A percentile compares a stretch with the other conserved stretches of the same genome.
Conservation (phyloP, 352 stramenopile species). For the Globisporangium barbulae region DNA sequence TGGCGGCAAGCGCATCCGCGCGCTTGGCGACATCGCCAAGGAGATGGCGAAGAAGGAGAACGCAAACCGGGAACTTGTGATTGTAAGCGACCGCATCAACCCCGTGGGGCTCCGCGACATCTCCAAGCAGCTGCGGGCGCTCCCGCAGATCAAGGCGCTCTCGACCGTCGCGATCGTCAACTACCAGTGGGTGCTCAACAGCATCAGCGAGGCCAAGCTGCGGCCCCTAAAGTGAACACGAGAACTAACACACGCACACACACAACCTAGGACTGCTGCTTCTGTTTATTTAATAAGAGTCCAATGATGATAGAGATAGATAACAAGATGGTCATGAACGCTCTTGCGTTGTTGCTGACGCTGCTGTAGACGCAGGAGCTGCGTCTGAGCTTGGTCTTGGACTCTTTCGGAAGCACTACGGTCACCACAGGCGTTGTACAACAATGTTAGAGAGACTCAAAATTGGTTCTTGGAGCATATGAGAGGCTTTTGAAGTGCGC, state of each 20-base stretch:
- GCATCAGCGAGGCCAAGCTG: conserved; percentile 77
- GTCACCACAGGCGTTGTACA: background rate
- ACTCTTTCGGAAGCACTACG: conserved; percentile 26
- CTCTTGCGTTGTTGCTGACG: background rate
- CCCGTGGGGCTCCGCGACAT: conserved; percentile 43
- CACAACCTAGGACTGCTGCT: background rate
- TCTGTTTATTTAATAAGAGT: conserved; percentile 17
- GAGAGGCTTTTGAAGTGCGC: background rate
- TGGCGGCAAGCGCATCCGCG: conserved; percentile 48
- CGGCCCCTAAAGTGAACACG: conserved; percentile 26
- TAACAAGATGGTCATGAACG: background rate
- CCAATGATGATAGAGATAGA: conserved; percentile 9
- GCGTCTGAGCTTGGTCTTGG: background rate
- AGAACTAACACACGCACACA: background rate
- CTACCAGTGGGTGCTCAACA: conserved; percentile 87
- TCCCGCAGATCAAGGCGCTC: conserved; percentile 41
- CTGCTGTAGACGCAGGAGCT: background rate
- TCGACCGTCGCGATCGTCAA: conserved; percentile 55
- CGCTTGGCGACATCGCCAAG: conserved; percentile 43
- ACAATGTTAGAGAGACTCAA: background rate
- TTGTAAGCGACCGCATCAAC: conserved; percentile 78
- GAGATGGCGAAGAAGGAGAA: conserved; percentile 58
- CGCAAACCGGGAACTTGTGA: conserved; percentile 44
- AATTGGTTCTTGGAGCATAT: background rate
- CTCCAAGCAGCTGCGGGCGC: conserved; percentile 32